phyloP scores from a whole-genome alignment of 768 basidiomycete genomes.

The Leccinum aurantiacum region DNA sequence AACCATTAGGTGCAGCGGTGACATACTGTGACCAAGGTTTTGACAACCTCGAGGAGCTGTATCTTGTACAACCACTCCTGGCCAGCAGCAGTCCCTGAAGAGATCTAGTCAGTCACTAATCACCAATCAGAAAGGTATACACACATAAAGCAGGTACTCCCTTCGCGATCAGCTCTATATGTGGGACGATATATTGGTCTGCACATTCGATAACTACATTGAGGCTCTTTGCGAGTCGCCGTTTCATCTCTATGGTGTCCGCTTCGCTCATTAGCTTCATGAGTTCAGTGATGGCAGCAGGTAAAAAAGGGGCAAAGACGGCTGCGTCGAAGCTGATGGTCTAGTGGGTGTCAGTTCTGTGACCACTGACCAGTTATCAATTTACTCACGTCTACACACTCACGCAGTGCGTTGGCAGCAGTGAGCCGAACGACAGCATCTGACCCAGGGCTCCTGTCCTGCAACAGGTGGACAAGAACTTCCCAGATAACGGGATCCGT shows the following conservation, averaged over 20 bases:
- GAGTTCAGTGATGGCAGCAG: slow-evolving; percentile 58
- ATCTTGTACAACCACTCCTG: slow-evolving; percentile 73
- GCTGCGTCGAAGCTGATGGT: slow-evolving; percentile 61
- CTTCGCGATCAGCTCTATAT: slow-evolving; percentile 56
- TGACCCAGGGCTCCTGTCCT: slow-evolving; percentile 64
- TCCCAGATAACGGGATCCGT: slow-evolving; percentile 75
- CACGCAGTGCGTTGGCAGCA: slow-evolving; percentile 73
- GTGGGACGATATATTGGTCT: slow-evolving; percentile 61
- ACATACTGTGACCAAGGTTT: slow-evolving; percentile 65
- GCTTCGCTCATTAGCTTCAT: slow-evolving; percentile 71
- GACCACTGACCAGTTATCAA: not conserved
- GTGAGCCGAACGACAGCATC: slow-evolving; percentile 87
- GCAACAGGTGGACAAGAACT: slow-evolving; percentile 73
- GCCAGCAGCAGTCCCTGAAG: slow-evolving; percentile 63
- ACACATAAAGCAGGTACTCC: slow-evolving; percentile 74
- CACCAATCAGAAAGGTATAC: slow-evolving; percentile 23
- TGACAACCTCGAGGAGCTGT: slow-evolving; percentile 66
- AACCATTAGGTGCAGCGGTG: not conserved
- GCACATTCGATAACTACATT: slow-evolving; percentile 64
- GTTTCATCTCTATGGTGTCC: slow-evolving; percentile 75
- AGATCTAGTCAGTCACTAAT: slow-evolving; percentile 12
- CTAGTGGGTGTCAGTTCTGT: slow-evolving; percentile 37
- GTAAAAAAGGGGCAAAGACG: slow-evolving; percentile 69
- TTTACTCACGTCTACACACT: slow-evolving; percentile 78
- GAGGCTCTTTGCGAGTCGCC: slow-evolving; percentile 65